Base-by-base conservation (phyloP, 768 basidiomycete species). In the Mycena galericulata region DNA sequence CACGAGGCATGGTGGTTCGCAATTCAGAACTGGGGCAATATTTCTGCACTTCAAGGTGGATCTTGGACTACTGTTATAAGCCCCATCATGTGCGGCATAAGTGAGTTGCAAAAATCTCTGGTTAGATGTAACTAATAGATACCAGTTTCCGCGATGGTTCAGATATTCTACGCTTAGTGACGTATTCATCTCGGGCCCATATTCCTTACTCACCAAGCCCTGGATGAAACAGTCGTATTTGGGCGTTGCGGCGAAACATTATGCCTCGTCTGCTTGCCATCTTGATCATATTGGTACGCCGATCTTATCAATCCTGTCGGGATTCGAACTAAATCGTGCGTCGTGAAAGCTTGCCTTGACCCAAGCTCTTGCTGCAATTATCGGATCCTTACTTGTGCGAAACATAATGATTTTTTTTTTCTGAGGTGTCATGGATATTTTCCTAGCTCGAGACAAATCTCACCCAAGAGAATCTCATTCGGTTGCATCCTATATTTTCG, bases 1-100 rank as follows among this genome's bases (percentile, higher is more conserved):
- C 56, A 66, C 30, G 56, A 58, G 45, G 27, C 65, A 12, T 66
- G 65, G 65, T 66, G 65, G 65, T 66, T 36, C 29, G 26, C 47
- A 1, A 43, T 66, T 32, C 1, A 58, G n/a, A 59, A 51, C 38
- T 66, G 65, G 65, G 65, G 65, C 15, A 66, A 66, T 53, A 1
- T 41, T 20, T 15, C 38, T 24, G 17, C 56, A 2, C 57, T 66
- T 9, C 65, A 66, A 43, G 15, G 30, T 20, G 56, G 24, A 32
- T 40, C 65, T 8, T 59, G 56, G 65, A 59, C 65, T 1, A 12
- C 56, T 1, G 9, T 59, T 3, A 20, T 59, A 2, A 51, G 30
- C 38, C 65, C 65, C 24, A 66, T 66, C 10, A 30, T 36, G 24
- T 59, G 65, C 24, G 65, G 65, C 6, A 41, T 53, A 18, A 59